Base-by-base conservation (phyloP, 225 moss, liverwort and hornwort genomes). In the Polytrichum commune region DNA sequence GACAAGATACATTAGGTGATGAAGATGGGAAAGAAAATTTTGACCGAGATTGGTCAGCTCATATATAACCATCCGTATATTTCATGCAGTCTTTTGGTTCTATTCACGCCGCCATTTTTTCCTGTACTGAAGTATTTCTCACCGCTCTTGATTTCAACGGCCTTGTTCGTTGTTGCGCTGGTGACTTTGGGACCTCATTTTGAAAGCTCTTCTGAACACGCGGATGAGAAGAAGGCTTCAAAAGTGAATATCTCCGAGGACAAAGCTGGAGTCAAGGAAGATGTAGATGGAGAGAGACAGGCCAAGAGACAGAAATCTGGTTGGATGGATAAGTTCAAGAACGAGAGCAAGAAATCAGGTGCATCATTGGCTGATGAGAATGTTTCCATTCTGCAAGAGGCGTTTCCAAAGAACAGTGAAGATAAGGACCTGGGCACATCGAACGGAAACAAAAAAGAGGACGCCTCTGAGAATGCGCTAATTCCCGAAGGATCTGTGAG, bases 1-100 rank as follows among this genome's bases (percentile, higher is more conserved):
- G 13, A 33, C 8, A 38, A 13, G 3, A 46, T 46, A 13, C 4
- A 46, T 46, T 46, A 46, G 13, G 13, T 46, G 46, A 46, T 46
- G 46, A 30, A 71, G 66, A 88, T 88, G 88, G 88, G 84, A 60
- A 75, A 75, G 27, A 79, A 54, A 9, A 79, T 84, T 30, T n/a
- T 84, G 64, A 69, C 79, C 62, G 86, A 91, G 75, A 81, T 93
- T 79, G 25, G 76, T 25, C 56, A 79, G 23, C 68, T 96, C 29
- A 81, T 88, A 54, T 82, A 90, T 89, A 79, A 90, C 67, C 84
- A 96, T 70, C 96, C 96, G 8, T 75, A 93, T 28, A 79, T 81
- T 20, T 88, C 89, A 13, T 91, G 93, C 32, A 69, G 78, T 63
- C 55, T 90, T 13, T 63, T 84, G 70, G 77, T 96, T 54, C 77